Evolutionary conservation across 106 monocot genomes (phyloP).

Genomic region (Alisma plantagoaquatica): DNA sequence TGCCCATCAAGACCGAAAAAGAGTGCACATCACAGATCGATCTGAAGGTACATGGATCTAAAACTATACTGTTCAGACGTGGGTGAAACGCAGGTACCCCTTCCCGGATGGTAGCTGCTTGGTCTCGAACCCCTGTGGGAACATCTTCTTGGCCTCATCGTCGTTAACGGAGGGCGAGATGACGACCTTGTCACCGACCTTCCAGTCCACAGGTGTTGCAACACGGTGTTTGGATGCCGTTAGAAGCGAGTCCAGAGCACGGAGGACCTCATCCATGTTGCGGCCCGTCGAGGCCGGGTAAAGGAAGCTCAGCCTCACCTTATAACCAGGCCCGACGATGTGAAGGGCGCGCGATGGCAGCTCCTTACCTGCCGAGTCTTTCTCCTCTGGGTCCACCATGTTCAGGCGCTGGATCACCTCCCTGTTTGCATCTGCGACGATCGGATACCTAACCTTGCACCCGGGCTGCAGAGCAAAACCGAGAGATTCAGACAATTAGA

Average conservation of each 20-base stretch:
- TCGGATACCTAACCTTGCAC: slow-evolving; percentile 40
- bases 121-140: slow-evolving; percentile 55
- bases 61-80: slow-evolving; percentile 12
- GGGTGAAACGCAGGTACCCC: slow-evolving; percentile 63
- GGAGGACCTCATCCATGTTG: slow-evolving; percentile 69
- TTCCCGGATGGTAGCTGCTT: slow-evolving; percentile 61
- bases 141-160: slow-evolving; percentile 60
- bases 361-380: slow-evolving; percentile 19
- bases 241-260: slow-evolving; percentile 60
- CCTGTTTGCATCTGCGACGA: slow-evolving; percentile 42
- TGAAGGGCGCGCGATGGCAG: slow-evolving; percentile 58
- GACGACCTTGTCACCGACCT: slow-evolving; percentile 53
- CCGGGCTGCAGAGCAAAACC: slow-evolving; percentile 18
- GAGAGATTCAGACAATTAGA: background rate
- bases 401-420: slow-evolving; percentile 54
- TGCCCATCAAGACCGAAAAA: no score
- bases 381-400: slow-evolving; percentile 73
- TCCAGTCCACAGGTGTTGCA: slow-evolving; percentile 79
- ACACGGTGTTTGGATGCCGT: slow-evolving; percentile 38
- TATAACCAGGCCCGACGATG: slow-evolving; percentile 53
- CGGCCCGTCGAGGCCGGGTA: slow-evolving; percentile 62
- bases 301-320: slow-evolving; percentile 57
- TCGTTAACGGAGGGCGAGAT: slow-evolving; percentile 38
- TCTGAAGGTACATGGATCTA: background rate
- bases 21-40: no score